A percentile compares a stretch with the other conserved stretches of the same genome.
phyloP scores from a whole-genome alignment of 768 basidiomycete species.

The Candolleomyces aberdarensis region DNA sequence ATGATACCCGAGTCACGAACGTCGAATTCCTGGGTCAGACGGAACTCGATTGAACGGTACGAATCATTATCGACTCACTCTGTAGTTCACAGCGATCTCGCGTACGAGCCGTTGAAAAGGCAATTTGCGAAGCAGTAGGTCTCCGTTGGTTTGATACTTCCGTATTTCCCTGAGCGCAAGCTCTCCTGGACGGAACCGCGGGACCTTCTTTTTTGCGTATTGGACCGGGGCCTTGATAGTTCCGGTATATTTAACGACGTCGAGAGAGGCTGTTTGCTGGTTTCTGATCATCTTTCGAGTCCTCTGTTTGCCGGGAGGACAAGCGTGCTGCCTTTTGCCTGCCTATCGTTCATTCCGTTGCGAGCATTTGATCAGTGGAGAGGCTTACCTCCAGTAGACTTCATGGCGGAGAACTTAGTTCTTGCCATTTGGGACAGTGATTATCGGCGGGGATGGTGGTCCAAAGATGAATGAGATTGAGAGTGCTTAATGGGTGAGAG shows the following conservation, averaged over 20 bases:
- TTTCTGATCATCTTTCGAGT: background rate
- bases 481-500: no score
- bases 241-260: no score
- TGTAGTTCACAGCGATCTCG: constrained; percentile 19
- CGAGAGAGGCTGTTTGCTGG: background rate
- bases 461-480: background rate
- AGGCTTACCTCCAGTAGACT: background rate
- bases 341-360: no score
- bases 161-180: constrained; percentile 21
- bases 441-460: background rate
- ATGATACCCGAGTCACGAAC: constrained; percentile 44
- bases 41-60: background rate
- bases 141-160: constrained; percentile 17
- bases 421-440: no score
- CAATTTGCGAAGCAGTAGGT: constrained; percentile 19
- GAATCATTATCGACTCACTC: constrained; percentile 10
- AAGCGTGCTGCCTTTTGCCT: background rate
- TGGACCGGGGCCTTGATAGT: background rate
- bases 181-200: constrained; percentile 8
- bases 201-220: background rate
- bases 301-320: background rate
- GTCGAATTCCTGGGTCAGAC: constrained; percentile 41
- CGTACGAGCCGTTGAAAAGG: constrained; percentile 23
- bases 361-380: background rate
- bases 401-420: background rate